Conservation (phyloP, 805 yeast genomes). For the Candida nonsorbophila region DNA sequence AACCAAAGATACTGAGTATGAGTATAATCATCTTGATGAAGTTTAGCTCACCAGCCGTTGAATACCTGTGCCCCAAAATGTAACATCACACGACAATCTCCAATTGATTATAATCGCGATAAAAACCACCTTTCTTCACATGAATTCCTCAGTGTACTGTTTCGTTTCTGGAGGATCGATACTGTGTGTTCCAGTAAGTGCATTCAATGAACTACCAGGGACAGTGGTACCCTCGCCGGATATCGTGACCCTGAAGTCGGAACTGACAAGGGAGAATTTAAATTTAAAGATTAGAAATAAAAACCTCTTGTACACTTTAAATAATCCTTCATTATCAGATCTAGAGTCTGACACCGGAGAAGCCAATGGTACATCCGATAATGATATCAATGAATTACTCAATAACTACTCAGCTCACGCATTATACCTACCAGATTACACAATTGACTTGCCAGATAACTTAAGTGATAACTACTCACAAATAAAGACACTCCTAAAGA, state of each 20-base stretch:
- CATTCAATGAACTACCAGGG: constrained; percentile 10
- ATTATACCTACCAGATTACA: constrained; percentile 42
- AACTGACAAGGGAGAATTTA: background rate
- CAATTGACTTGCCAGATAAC: constrained; percentile 33
- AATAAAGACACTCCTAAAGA: constrained; percentile 31
- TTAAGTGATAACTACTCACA: constrained; percentile 28
- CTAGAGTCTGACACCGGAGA: constrained; percentile 19
- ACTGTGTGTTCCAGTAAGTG: constrained; percentile 21
- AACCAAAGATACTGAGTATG: too few species aligned
- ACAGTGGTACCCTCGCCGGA: constrained; percentile 3
- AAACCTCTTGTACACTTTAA: constrained; percentile 29
- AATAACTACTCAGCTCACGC: constrained; percentile 40
- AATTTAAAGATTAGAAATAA: constrained; percentile 13
- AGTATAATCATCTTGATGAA: too few species aligned
- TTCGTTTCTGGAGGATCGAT: constrained; percentile 19
- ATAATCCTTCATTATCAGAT: constrained; percentile 33
- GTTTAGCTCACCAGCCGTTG: too few species aligned
- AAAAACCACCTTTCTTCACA: too few species aligned
- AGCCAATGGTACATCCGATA: constrained; percentile 1
- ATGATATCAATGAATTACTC: constrained; percentile 6
- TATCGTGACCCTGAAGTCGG: constrained; percentile 1
- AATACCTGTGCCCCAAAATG: too few species aligned
- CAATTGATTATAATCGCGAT: too few species aligned
- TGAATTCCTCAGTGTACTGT: constrained; percentile 24
- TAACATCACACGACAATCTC: too few species aligned